A percentile compares a stretch with the other conserved stretches of the same genome.
Conservation (phyloP, 2,329 filamentous ascomycete species). For the Pyrenochaeta sp. region DNA sequence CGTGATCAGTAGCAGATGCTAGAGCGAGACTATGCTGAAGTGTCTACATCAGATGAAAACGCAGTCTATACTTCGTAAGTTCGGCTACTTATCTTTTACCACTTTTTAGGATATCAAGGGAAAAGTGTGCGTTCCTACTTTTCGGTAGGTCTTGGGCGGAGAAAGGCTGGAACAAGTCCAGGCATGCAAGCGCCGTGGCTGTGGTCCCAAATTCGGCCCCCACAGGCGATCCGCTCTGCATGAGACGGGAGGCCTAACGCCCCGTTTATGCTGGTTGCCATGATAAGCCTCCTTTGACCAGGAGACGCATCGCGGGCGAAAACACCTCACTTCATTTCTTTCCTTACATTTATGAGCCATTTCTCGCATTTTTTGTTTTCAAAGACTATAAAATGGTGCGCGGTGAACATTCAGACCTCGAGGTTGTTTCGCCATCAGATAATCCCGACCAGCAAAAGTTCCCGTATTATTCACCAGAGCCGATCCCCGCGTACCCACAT, state of each 20-base stretch:
- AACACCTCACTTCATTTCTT: background rate
- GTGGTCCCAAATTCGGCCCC: background rate
- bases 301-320: background rate
- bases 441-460: slow-evolving; percentile 1
- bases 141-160: too few species aligned
- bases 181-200: background rate
- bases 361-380: background rate
- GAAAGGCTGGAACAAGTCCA: too few species aligned
- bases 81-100: too few species aligned
- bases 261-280: background rate
- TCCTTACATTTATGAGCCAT: background rate
- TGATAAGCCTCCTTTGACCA: background rate
- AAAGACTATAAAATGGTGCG: slow-evolving; percentile 1
- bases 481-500: background rate
- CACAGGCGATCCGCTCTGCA: background rate
- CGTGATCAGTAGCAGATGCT: too few species aligned
- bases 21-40: too few species aligned
- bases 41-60: too few species aligned
- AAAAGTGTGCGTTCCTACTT: too few species aligned
- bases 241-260: background rate
- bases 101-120: too few species aligned
- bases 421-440: slow-evolving; percentile 2
- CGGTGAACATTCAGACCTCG: slow-evolving; percentile 4
- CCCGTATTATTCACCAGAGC: slow-evolving; percentile 6
- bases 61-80: too few species aligned